phyloP scores from a whole-genome alignment of 495 filamentous ascomycete genomes.

The Trichoderma erinaceum region DNA sequence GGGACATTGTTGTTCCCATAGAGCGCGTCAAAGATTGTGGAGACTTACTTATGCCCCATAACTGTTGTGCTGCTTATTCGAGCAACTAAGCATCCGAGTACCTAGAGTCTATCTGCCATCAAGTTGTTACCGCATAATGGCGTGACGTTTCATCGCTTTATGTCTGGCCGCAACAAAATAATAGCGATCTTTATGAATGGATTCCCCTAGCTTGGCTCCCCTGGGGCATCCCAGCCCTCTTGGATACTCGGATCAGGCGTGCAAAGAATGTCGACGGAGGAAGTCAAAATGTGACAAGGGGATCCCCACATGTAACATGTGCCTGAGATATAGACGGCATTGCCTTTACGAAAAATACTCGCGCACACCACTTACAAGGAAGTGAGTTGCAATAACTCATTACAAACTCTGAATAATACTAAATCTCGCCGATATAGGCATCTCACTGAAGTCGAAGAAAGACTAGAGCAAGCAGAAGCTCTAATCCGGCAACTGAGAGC shows the following conservation, averaged over 20 bases:
- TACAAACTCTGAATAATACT: not conserved
- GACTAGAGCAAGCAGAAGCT: conserved; percentile 19
- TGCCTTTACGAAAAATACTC: conserved; percentile 27
- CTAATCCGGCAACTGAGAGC: conserved; percentile 16
- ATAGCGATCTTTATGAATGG: not conserved
- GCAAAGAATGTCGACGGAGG: conserved; percentile 19
- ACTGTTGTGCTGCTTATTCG: too few relatives aligned
- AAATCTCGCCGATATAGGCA: not conserved
- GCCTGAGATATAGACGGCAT: conserved; percentile 22
- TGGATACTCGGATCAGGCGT: conserved; percentile 15
- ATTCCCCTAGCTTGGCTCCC: not conserved
- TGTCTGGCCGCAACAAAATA: too few relatives aligned
- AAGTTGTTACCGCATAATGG: too few relatives aligned
- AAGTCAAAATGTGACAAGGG: conserved; percentile 19
- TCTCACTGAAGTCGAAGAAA: conserved; percentile 21
- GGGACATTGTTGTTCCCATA: too few relatives aligned
- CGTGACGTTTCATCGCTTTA: too few relatives aligned
- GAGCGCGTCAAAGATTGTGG: too few relatives aligned
- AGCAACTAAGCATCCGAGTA: too few relatives aligned
- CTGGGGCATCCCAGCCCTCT: not conserved
- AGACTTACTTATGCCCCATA: too few relatives aligned
- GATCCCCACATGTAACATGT: conserved; percentile 18
- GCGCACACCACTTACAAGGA: conserved; percentile 24
- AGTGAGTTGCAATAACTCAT: conserved; percentile 13
- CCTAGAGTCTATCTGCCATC: too few relatives aligned